phyloP scores from a whole-genome alignment of 768 basidiomycete species.

The Leucosporidium yakuticum region DNA sequence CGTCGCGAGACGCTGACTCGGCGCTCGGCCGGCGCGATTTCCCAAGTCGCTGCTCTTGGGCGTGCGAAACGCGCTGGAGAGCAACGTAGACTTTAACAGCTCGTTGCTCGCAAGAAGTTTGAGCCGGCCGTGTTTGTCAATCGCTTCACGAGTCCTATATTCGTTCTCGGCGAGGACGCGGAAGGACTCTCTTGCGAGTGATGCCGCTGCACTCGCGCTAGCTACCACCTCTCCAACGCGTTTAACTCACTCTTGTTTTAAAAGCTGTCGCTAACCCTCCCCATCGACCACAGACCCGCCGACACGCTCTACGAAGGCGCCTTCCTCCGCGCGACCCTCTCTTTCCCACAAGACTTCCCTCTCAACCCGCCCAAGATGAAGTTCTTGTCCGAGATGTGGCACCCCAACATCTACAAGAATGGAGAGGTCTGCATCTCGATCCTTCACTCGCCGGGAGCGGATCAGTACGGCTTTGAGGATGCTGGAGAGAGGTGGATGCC shows the following conservation, averaged over 20 bases:
- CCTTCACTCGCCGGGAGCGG: slow-evolving; percentile 82
- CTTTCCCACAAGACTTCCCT: slow-evolving; percentile 83
- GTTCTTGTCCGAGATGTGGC: slow-evolving; percentile 49
- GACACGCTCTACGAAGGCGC: slow-evolving; percentile 97
- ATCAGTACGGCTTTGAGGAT: slow-evolving; percentile 90
- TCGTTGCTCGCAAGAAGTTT: no score
- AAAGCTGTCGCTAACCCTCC: not conserved
- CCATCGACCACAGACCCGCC: slow-evolving; percentile 68
- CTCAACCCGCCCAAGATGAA: slow-evolving; percentile 85
- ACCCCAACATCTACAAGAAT: slow-evolving; percentile 48
- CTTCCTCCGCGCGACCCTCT: slow-evolving; percentile 82
- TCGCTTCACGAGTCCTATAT: no score
- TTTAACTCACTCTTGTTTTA: no score
- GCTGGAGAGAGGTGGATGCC: slow-evolving; percentile 97
- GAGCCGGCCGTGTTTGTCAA: no score
- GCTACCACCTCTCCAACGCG: no score
- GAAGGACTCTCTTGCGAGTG: no score
- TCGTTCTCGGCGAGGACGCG: not conserved
- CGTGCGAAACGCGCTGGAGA: no score
- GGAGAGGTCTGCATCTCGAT: slow-evolving; percentile 50
- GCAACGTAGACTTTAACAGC: no score
- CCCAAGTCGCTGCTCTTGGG: no score
- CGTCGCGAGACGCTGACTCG: no score
- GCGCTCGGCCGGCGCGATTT: no score
- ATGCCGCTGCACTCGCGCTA: no score